A percentile compares a stretch with the other conserved stretches of the same genome.
Evolutionary conservation across 129 eudicot genomes (phyloP).

Genomic region (Artemisia tridentata): DNA sequence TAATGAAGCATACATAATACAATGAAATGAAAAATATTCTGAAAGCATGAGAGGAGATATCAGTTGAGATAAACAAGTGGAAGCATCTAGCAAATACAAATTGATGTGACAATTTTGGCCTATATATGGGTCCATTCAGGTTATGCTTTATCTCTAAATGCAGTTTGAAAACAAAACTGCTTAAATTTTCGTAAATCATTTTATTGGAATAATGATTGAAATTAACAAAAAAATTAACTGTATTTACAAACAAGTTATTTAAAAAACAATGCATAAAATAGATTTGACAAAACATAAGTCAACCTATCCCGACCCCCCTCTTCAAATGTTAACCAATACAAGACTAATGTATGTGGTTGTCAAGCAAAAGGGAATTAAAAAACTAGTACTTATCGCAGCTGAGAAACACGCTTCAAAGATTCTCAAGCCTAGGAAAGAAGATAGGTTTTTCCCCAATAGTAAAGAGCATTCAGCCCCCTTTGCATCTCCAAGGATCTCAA

Average conservation of each 20-base stretch:
- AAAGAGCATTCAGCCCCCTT: background rate
- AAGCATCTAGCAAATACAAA: background rate
- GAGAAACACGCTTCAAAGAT: background rate
- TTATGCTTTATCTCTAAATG: background rate
- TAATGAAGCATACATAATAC: background rate
- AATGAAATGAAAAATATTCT: background rate
- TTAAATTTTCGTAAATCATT: background rate
- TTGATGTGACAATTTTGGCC: background rate
- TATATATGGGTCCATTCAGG: background rate
- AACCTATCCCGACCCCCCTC: background rate
- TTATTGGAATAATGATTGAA: no score
- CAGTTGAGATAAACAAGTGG: background rate
- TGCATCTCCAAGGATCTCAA: background rate
- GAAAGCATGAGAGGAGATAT: background rate
- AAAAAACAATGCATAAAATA: background rate
- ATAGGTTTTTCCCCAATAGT: background rate
- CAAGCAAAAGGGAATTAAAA: background rate
- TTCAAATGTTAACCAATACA: background rate
- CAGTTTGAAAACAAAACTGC: background rate
- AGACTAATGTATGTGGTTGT: background rate
- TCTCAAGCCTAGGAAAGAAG: background rate
- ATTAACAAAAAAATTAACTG: no score
- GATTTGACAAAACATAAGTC: background rate
- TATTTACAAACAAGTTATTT: background rate
- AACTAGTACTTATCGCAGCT: background rate